Evolutionary conservation across 805 yeast species (phyloP).

Genomic region (Ogataea nakhonphanomensis): DNA sequence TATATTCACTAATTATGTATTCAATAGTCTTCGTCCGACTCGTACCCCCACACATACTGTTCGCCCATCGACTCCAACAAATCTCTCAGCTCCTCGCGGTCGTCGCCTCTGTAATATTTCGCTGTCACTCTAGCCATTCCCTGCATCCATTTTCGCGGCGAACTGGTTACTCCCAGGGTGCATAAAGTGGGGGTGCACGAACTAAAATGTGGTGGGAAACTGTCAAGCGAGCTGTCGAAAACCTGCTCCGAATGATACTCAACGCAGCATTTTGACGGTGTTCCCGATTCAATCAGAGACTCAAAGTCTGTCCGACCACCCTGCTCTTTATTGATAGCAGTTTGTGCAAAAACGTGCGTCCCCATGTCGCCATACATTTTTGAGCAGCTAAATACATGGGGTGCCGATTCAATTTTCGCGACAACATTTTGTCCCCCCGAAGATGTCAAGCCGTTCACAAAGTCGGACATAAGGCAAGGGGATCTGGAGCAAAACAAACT

Average conservation of each 20-base stretch:
- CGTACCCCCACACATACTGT: slow-evolving; percentile 50
- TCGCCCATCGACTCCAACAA: slow-evolving; percentile 41
- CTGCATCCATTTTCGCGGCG: slow-evolving; percentile 20
- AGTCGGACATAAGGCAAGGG: slow-evolving; percentile 35
- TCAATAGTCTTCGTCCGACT: slow-evolving; percentile 39
- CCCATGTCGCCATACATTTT: slow-evolving; percentile 2
- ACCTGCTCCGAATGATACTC: slow-evolving; percentile 11
- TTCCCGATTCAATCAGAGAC: slow-evolving; percentile 1
- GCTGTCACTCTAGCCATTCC: slow-evolving; percentile 27
- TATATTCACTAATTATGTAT: slow-evolving; percentile 3
- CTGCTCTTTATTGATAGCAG: slow-evolving; percentile 17
- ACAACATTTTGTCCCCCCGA: slow-evolving; percentile 36
- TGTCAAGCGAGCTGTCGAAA: slow-evolving; percentile 24
- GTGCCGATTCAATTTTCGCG: slow-evolving; percentile 13
- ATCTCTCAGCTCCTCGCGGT: slow-evolving; percentile 52
- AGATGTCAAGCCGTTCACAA: slow-evolving; percentile 41
- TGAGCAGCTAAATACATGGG: slow-evolving; percentile 3
- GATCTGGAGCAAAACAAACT: slow-evolving; percentile 38
- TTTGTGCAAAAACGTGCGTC: slow-evolving; percentile 28
- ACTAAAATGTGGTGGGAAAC: slow-evolving; percentile 32
- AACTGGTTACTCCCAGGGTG: slow-evolving; percentile 24
- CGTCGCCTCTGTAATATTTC: slow-evolving; percentile 39
- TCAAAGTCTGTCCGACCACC: background rate
- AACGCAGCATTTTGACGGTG: slow-evolving; percentile 15
- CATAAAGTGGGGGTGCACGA: slow-evolving; percentile 11